Evolutionary conservation across 2,329 filamentous ascomycete species (phyloP), one percentile per base, ranked within the genome.

Genomic region (Fusarium sulawesiense): DNA sequence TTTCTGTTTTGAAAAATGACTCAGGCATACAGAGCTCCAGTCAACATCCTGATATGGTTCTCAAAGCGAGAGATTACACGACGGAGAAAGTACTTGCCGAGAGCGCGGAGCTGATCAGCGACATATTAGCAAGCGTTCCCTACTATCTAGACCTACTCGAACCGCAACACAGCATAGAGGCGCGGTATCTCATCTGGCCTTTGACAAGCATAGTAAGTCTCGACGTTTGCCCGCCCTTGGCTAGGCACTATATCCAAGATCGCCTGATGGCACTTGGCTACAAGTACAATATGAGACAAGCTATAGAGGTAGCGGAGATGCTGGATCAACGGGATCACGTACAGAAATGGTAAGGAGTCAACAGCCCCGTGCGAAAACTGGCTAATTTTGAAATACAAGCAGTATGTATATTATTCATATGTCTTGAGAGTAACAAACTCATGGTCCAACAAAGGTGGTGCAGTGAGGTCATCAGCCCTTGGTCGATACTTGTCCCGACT

Each of bases 81-180:
- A 37, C 6, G 3, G 37, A 58, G n/a, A 45, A 21, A 18, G 21
- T 45, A 8, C 37, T 58, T 13, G 1, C 1, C n/a, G 37, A 58
- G n/a, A 44, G 56, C 29, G 37, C 37, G 29, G 21, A 13, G 6
- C 37, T 53, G 6, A 7, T 58, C 21, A 29, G 4, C 21, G 56
- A 54, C 6, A 44, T 27, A 14, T 47, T 58, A 27, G 56, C 47
- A 29, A 53, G 47, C 18, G 47, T 58, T 4, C 37, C 56, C 10
- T 58, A 37, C 37, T 54, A n/a, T 8, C 14, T 58, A 3, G 47
- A 54, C 20, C 47, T 45, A 14, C 56, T 54, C 37, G 56, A 58
- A 4, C 18, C 46, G 0, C 34, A 25, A 25, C 13, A 42, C 10
- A 58, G 56, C 14, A 32, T 18, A 32, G 56, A 58, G 8, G 56